These are phyloP conservation scores for Camellia lanceoleosa DNA, from an alignment of 148 eudicot species.

Conservation along the genomic window DNA sequence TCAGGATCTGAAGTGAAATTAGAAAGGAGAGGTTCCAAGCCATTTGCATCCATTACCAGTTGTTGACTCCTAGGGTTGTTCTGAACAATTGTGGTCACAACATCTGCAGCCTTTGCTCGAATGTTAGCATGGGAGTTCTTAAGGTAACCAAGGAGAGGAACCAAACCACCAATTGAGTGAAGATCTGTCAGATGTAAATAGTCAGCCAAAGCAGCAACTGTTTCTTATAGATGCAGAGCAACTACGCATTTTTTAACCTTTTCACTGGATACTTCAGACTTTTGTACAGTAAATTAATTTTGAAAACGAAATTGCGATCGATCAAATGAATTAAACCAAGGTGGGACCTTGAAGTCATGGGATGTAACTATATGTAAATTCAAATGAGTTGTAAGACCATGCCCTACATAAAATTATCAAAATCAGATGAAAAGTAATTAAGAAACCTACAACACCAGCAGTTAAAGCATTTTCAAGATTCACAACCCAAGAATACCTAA, in stretches of 20 bases:
- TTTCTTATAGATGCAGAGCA: neutral
- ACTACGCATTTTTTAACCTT: neutral
- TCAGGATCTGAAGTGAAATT: constrained; percentile 83
- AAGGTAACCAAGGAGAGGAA: constrained; percentile 72
- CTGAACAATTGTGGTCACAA: constrained; percentile 84
- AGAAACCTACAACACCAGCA: neutral
- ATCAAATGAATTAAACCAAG: neutral
- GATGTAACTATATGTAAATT: neutral
- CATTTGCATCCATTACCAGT: constrained; percentile 89
- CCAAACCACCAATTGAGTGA: constrained; percentile 84
- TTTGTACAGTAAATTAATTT: neutral
- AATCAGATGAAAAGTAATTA: neutral
- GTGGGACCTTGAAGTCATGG: neutral
- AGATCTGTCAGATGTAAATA: constrained; percentile 51
- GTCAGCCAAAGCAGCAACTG: constrained; percentile 2
- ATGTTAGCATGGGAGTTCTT: constrained; percentile 74
- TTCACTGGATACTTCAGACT: neutral
- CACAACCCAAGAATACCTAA: neutral
- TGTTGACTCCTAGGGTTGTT: constrained; percentile 93
- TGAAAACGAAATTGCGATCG: neutral
- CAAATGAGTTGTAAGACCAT: neutral
- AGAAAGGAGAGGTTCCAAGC: constrained; percentile 65
- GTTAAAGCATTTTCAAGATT: neutral
- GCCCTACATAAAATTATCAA: neutral
- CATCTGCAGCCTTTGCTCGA: constrained; percentile 97